Percentiles rank a stretch among this genome's conserved stretches.
phyloP scores from a whole-genome alignment of 1,139 yeast species.

The Arxiozyma slooffiae region DNA sequence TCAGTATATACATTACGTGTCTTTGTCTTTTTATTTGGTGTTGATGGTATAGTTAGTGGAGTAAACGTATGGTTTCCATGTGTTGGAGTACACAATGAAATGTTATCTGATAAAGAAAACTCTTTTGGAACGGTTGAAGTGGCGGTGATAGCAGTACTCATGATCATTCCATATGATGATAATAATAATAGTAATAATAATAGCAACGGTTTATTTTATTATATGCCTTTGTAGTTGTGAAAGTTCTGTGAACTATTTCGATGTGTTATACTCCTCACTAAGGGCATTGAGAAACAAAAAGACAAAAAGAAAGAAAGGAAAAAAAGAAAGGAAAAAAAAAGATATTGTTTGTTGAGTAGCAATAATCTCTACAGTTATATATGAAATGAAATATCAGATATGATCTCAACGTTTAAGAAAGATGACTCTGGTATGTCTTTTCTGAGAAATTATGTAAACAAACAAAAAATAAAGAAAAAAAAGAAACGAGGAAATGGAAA shows the following conservation, averaged over 20 bases:
- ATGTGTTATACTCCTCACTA: too few species aligned
- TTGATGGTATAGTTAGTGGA: conserved; percentile 7
- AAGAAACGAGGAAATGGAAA: too few species aligned
- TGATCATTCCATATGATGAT: not conserved
- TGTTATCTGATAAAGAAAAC: not conserved
- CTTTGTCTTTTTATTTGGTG: conserved; percentile 12
- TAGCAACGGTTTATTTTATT: not conserved
- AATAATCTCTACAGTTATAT: too few species aligned
- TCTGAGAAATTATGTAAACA: not conserved
- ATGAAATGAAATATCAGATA: not conserved
- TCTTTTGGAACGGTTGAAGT: not conserved
- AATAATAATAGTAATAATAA: too few species aligned
- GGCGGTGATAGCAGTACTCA: not conserved
- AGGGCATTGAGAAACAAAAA: too few species aligned
- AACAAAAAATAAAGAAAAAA: too few species aligned
- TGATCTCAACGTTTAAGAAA: not conserved
- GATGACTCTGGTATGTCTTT: not conserved
- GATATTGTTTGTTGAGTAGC: not conserved
- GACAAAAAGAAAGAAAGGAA: too few species aligned
- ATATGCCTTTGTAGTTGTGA: not conserved
- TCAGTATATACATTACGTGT: not conserved
- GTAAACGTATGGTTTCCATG: conserved; percentile 3
- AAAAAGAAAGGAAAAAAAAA: too few species aligned
- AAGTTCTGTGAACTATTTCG: too few species aligned
- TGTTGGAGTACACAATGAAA: conserved; percentile 9